Conservation (phyloP, 306 rosid species). For the Quercus bicolor region DNA sequence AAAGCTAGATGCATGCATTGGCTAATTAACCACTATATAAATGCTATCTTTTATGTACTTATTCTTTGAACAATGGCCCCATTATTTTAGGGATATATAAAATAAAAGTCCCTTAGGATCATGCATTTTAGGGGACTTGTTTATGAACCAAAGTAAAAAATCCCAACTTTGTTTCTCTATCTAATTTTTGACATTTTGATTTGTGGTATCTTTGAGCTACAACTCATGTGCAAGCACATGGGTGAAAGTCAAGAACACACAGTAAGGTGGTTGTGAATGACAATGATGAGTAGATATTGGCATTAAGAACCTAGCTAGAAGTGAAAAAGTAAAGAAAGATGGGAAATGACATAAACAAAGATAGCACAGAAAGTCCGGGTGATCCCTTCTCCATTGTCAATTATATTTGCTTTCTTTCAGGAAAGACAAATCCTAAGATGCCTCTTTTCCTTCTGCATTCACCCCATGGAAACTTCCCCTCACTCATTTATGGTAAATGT, state of each 20-base stretch:
- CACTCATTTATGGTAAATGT: slow-evolving; percentile 25
- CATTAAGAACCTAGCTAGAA: slow-evolving; percentile 26
- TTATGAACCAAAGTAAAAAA: slow-evolving; percentile 9
- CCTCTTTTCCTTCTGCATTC: slow-evolving; percentile 53
- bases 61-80: neutral
- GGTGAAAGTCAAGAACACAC: slow-evolving; percentile 33
- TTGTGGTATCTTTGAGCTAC: slow-evolving; percentile 20
- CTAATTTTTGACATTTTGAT: slow-evolving; percentile 5
- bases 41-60: neutral
- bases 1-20: too few relatives aligned
- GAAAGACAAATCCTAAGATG: slow-evolving; percentile 84
- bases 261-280: slow-evolving; percentile 27
- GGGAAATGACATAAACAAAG: slow-evolving; percentile 38
- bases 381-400: slow-evolving; percentile 43
- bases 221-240: slow-evolving; percentile 48
- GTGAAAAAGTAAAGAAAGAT: slow-evolving; percentile 30
- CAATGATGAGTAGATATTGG: slow-evolving; percentile 26
- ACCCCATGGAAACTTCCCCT: slow-evolving; percentile 43
- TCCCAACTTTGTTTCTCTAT: neutral
- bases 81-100: neutral
- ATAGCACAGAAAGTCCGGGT: slow-evolving; percentile 51
- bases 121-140: slow-evolving; percentile 4
- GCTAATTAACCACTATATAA: too few relatives aligned
- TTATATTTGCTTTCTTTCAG: slow-evolving; percentile 42
- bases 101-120: neutral